phyloP scores from a whole-genome alignment of 106 monocot genomes.

The Dendrobium huoshanense region DNA sequence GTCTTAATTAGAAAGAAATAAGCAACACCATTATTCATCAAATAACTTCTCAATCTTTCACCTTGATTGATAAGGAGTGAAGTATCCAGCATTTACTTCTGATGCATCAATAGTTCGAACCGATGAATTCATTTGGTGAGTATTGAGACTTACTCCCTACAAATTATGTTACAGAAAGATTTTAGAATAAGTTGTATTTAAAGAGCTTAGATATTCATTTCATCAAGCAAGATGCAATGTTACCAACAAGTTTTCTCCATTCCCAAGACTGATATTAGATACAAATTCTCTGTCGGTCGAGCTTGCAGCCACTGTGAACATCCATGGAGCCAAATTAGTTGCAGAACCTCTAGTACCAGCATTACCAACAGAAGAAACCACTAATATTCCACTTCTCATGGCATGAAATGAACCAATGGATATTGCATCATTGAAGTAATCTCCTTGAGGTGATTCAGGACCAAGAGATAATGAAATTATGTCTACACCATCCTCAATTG shows the following conservation, averaged over 20 bases:
- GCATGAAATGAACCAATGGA: conserved; percentile 94
- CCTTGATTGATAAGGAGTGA: conserved; percentile 92
- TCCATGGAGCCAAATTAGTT: conserved; percentile 94
- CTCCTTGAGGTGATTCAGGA: conserved; percentile 58
- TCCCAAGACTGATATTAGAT: conserved; percentile 60
- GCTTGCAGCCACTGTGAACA: conserved; percentile 86
- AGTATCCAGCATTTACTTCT: conserved; percentile 71
- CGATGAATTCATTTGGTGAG: conserved; percentile 45
- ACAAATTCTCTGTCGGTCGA: conserved; percentile 78
- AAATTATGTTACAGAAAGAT: not conserved
- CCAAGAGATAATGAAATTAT: conserved; percentile 82
- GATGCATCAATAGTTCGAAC: conserved; percentile 58
- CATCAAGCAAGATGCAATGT: conserved; percentile 3
- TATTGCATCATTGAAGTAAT: conserved; percentile 80
- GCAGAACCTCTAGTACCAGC: conserved; percentile 56
- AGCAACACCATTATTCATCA: no score
- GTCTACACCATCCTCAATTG: conserved; percentile 81
- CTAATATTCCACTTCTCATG: conserved; percentile 49
- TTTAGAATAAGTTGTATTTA: not conserved
- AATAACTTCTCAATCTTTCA: conserved; percentile 11
- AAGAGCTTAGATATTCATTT: not conserved
- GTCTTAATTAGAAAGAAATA: no score
- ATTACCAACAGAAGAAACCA: conserved; percentile 86
- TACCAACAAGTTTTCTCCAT: conserved; percentile 59
- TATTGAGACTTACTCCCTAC: conserved; percentile 86